Base-by-base conservation (phyloP, 179 eudicot species). In the Sideroxylon spinosum region DNA sequence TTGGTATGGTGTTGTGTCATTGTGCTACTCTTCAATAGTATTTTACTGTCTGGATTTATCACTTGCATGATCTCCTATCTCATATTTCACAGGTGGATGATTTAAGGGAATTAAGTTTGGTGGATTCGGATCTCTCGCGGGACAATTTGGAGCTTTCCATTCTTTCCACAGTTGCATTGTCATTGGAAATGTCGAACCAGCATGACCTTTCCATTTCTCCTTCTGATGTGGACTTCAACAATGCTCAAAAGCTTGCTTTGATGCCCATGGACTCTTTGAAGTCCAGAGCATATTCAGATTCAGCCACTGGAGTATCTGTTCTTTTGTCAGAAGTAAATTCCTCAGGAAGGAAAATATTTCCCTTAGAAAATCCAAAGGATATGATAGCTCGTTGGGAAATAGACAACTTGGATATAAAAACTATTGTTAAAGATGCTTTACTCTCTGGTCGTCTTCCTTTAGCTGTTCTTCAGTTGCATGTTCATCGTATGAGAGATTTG, bases 351-450 rank as follows among this genome's bases (percentile, higher is more conserved):
- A 86, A 82, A 25, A 66, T 74, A 67, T 80, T 84, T 53, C 80
- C 87, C 16, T 28, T 83, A 72, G 98, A 95, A 88, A 95, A 93
- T 81, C 95, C 99, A 32, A 88, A 88, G 81, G 98, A 93, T 78
- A 95, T 93, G 98, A 89, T 95, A 80, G 88, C 97, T 73, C 98
- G 99, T n/a, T 95, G 99, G 99, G 89, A 88, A 79, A 73, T 87
- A 73, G 92, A 87, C 70, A 88, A 93, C 85, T 78, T 93, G 87
- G 98, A 93, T 85, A 82, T 88, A 28, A 93, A 85, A 86, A 87
- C 86, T 81, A 86, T 95, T 57, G 98, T 95, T 62, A 88, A 88
- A 80, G 99, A 95, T 83, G 99, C 99, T 71, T 81, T 95, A 76
- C 79, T 88, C 72, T 91, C 97, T 85, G 98, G 97, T 25, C 99